Evolutionary conservation across 768 basidiomycete genomes (phyloP), one percentile per base, ranked within the genome.

Genomic region (Pisolithus marmoratus): DNA sequence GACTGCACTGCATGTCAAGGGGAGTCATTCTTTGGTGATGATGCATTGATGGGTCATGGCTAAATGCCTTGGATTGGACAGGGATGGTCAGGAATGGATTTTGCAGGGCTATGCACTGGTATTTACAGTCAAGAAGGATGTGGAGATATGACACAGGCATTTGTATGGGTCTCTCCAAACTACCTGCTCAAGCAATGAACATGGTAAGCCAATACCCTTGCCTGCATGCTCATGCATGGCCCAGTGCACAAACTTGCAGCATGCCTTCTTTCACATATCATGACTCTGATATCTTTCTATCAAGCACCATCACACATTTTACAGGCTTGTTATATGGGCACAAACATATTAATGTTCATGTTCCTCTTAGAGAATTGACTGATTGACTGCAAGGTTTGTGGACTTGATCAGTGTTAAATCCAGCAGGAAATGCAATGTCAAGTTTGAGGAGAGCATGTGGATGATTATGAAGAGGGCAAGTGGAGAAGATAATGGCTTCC

Each of bases 311-410:
- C 15, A 89, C 93, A 3, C 84, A 96, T 60, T 76, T 98, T 26
- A 87, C 96, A 11, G 96, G 98, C 69, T 72, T 98, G 4, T 74
- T 99, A 4, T 95, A 96, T 36, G 94, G 94, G 0, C 93, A 95
- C 68, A 94, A 94, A 65, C 96, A 96, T 17, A 74, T 98, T 6
- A 92, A 98, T 65, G 82, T 91, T 5, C 82, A 87, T 12, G 69
- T 92, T 1, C 84, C 91, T 11, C 93, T 83, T 0, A 77, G 79
- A 8, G 74, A 72, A n/a, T n/a, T n/a, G n/a, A n/a, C n/a, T n/a
- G n/a, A 24, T 67, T 96, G 38, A 84, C 94, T 55, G 74, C 79
- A 50, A 74, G 76, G 23, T 98, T 94, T 72, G 68, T 86, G 56
- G 83, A 83, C 48, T 70, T 97, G 38, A 97, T 98, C 65, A 81